Evolutionary conservation across 208 protist species (phyloP).

Genomic region (Leptomonas seymouri): DNA sequence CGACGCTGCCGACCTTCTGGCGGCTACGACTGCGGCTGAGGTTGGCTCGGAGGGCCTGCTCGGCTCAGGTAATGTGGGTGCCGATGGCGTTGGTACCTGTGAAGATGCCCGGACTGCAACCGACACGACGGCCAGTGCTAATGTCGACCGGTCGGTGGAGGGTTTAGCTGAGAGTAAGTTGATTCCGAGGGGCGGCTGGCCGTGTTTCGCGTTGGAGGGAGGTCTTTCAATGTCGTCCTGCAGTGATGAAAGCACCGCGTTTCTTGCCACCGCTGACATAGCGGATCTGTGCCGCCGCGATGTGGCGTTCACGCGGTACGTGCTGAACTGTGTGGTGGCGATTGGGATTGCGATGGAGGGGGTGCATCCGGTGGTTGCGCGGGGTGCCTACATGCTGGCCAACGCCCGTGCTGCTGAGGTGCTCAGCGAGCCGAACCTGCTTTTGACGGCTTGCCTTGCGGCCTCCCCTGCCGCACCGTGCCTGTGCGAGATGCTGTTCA

Average conservation of each 20-base stretch:
- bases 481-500: conserved; percentile 17
- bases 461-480: neutral
- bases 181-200: neutral
- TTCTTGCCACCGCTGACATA: conserved; percentile 2
- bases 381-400: conserved; percentile 41
- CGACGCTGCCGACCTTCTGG: neutral
- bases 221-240: neutral
- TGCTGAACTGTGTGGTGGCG: conserved; percentile 51
- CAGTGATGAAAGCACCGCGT: conserved; percentile 12
- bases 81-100: neutral
- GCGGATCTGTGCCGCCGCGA: conserved; percentile 36
- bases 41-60: conserved; percentile 1
- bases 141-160: conserved; percentile 10
- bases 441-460: conserved; percentile 20
- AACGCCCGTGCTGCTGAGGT: conserved; percentile 25
- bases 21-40: conserved; percentile 1
- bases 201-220: neutral
- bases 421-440: conserved; percentile 11
- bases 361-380: conserved; percentile 36
- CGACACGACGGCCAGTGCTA: neutral
- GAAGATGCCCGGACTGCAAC: neutral
- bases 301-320: conserved; percentile 39
- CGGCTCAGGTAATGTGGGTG: conserved; percentile 1
- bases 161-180: neutral
- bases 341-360: conserved; percentile 53